These are phyloP conservation scores for Trichocomaceae sp. DNA, from an alignment of 2,329 filamentous ascomycete species.

Conservation along the genomic window DNA sequence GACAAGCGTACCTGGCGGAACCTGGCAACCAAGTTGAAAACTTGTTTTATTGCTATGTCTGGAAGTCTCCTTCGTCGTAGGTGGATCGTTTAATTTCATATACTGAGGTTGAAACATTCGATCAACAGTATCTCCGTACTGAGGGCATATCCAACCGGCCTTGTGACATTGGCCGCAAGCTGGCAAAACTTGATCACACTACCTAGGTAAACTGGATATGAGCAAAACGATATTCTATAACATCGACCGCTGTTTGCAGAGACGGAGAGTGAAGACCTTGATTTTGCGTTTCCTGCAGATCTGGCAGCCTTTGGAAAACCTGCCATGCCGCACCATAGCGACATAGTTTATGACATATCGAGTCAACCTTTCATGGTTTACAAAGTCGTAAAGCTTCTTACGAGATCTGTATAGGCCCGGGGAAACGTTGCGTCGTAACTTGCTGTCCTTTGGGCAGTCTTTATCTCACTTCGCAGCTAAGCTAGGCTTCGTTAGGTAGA, in stretches of 20 bases:
- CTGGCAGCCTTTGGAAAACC: constrained; percentile 63
- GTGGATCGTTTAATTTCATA: not conserved
- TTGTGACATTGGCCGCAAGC: constrained; percentile 14
- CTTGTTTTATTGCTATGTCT: not conserved
- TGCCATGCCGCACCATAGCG: constrained; percentile 37
- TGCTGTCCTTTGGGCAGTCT: too few species aligned
- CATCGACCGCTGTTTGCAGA: not conserved
- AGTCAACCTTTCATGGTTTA: not conserved
- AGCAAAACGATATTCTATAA: not conserved
- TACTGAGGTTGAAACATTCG: constrained; percentile 14
- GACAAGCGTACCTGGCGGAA: not conserved
- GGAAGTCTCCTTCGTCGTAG: not conserved
- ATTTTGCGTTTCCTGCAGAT: constrained; percentile 68
- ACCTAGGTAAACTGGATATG: not conserved
- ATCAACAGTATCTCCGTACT: constrained; percentile 15
- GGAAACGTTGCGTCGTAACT: too few species aligned
- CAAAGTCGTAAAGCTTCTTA: not conserved
- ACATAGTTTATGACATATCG: not conserved
- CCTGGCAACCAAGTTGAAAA: not conserved
- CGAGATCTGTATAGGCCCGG: too few species aligned
- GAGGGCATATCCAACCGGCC: constrained; percentile 15
- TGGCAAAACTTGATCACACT: constrained; percentile 15
- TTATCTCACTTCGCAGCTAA: too few species aligned
- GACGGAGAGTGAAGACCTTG: constrained; percentile 47
- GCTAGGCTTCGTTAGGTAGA: too few species aligned